These are phyloP conservation scores for Annulohypoxylon maeteangense DNA, from an alignment of 495 filamentous ascomycete genomes.

Conservation along the genomic window DNA sequence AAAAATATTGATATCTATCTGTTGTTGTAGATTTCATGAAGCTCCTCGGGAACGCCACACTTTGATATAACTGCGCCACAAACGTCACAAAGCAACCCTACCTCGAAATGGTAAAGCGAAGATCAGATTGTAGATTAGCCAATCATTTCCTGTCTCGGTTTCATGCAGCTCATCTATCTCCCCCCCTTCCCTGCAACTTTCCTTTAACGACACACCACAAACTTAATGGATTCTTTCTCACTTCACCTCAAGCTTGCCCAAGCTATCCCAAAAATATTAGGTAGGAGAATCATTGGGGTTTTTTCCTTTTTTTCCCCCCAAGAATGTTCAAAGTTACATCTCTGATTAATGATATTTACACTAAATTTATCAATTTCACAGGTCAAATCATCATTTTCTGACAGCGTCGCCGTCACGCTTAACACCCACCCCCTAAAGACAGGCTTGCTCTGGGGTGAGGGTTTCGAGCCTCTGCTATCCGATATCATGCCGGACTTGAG, in stretches of 20 bases:
- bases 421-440: neutral
- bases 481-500: neutral
- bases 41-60: neutral
- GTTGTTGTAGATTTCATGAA: neutral
- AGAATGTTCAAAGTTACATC: too few relatives aligned
- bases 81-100: neutral
- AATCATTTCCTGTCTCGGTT: neutral
- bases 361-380: neutral
- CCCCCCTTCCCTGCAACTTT: too few relatives aligned
- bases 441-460: neutral
- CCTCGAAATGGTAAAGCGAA: neutral
- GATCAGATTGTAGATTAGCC: neutral
- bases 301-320: neutral
- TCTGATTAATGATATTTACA: neutral
- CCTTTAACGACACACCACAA: conserved; percentile 8
- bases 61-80: neutral
- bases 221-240: neutral
- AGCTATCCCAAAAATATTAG: neutral
- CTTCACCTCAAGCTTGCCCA: neutral
- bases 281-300: neutral
- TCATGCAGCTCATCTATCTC: conserved; percentile 10
- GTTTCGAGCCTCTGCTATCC: neutral
- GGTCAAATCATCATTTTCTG: neutral
- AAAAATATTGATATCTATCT: neutral
- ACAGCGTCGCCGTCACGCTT: neutral